A percentile compares a stretch with the other conserved stretches of the same genome.
Conservation (phyloP, 495 filamentous ascomycete genomes). For the Lentithecium fluviatile region DNA sequence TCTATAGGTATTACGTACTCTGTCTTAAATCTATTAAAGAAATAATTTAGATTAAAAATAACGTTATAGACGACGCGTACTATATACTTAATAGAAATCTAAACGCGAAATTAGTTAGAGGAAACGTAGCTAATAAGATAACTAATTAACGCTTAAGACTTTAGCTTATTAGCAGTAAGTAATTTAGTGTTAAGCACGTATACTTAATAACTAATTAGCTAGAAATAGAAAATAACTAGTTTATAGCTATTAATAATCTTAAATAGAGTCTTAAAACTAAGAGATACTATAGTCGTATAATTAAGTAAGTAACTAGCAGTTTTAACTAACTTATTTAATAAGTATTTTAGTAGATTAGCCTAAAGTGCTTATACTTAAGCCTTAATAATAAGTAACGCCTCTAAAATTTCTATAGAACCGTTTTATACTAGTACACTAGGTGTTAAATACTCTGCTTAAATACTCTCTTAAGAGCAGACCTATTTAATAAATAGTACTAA, state of each 20-base stretch:
- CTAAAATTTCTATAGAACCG: background rate
- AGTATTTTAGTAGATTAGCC: background rate
- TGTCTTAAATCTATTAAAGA: too few relatives aligned
- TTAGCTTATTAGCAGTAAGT: slow-evolving; percentile 17
- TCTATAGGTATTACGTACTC: too few relatives aligned
- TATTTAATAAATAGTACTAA: too few relatives aligned
- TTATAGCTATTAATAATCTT: slow-evolving; percentile 4
- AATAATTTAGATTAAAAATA: slow-evolving; percentile 2
- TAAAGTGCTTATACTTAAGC: too few relatives aligned
- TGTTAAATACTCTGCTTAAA: too few relatives aligned
- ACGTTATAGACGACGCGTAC: slow-evolving; percentile 15
- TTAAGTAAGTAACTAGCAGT: slow-evolving; percentile 23
- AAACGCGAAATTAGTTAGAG: slow-evolving; percentile 25
- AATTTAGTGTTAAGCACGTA: too few relatives aligned
- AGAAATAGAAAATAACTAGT: slow-evolving; percentile 11
- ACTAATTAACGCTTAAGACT: slow-evolving; percentile 17
- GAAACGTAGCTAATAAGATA: slow-evolving; percentile 23
- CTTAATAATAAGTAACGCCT: too few relatives aligned
- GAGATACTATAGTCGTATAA: slow-evolving; percentile 14
- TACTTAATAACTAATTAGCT: slow-evolving; percentile 4
- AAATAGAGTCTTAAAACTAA: slow-evolving; percentile 24
- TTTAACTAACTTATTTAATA: slow-evolving; percentile 6
- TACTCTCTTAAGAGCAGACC: too few relatives aligned
- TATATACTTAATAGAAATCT: slow-evolving; percentile 5
- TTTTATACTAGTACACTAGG: background rate